Percentiles rank a stretch among this genome's conserved stretches.
These are phyloP conservation scores for Apiospora malaysiana DNA, from an alignment of 2,329 filamentous ascomycete genomes.

Conservation along the genomic window DNA sequence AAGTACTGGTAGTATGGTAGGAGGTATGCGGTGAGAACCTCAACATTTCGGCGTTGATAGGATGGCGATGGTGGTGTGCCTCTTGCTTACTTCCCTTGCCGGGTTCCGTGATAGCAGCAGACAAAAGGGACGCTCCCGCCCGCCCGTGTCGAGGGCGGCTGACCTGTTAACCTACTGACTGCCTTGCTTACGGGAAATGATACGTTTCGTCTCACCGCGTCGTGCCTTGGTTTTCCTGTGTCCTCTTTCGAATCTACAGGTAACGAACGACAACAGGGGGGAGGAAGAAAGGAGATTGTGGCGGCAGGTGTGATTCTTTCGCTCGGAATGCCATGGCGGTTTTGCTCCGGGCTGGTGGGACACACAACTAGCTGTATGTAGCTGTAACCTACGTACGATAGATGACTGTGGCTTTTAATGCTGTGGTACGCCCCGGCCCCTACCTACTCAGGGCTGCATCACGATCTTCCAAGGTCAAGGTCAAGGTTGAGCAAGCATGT, in stretches of 20 bases:
- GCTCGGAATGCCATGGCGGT: background rate
- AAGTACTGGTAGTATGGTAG: no score
- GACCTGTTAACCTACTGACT: background rate
- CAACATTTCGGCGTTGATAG: background rate
- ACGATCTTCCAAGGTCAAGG: background rate
- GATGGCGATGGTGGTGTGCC: background rate
- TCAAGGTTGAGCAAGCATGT: background rate
- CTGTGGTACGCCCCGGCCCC: no score
- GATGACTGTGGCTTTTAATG: background rate
- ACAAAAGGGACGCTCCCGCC: background rate
- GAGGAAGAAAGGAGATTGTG: background rate
- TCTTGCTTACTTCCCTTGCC: background rate
- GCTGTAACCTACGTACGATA: background rate
- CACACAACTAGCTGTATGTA: no score
- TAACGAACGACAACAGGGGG: background rate
- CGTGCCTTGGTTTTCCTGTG: background rate
- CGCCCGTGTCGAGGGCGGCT: background rate
- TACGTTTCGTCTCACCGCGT: background rate
- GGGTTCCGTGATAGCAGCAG: background rate
- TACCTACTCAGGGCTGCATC: background rate
- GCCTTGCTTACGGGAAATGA: slow-evolving; percentile 2
- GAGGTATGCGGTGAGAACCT: background rate
- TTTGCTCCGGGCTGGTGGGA: no score
- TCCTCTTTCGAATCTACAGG: background rate
- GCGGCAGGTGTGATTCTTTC: background rate